Base-by-base conservation (phyloP, 2,329 filamentous ascomycete species). In the Penicillium sp. region DNA sequence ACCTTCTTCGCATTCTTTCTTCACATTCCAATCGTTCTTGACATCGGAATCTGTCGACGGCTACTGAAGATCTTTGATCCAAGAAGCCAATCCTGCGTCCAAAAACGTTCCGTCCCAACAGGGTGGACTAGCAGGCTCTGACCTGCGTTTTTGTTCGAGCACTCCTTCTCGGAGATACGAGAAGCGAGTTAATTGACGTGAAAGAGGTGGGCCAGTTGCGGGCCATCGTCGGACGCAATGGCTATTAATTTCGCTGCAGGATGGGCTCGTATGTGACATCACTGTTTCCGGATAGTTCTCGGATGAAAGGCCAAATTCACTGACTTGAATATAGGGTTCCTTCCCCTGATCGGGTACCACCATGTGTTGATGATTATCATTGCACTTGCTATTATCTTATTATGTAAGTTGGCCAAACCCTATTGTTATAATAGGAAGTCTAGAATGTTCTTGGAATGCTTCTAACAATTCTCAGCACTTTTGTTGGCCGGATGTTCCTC, bases 281-380 rank as follows among this genome's bases (percentile, higher is more conserved):
- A 18, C n/a, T 31, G 8, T 8, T 40, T n/a, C 31, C 20, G n/a
- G n/a, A 25, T 25, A 33, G 22, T 6, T 9, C 7, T 18, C n/a
- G 6, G 20, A 31, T 9, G 11, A 8, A 49, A 35, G 31, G 9
- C 9, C 4, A 22, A 20, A 23, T 14, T 46, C 20, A 31, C 62
- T 66, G 51, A 64, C 54, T 51, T 42, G 18, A 14, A 43, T 33
- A 6, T 14, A 83, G 81, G 82, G 67, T 76, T 86, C 67, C 76
- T 86, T 73, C 82, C 84, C 56, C 80, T 85, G 71, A 77, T 87
- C 62, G 85, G 85, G 59, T 87, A 86, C 85, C 85, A 88, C 70
- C 85, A 99, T 85, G 89, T 97, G 63, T 84, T 99, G 74, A 99
- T 99, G 94, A 91, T 99, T 67, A 79, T 99, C 64, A 96, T 99